Evolutionary conservation across 2,329 filamentous ascomycete species (phyloP).

Genomic region (Grosmannia penicillata): DNA sequence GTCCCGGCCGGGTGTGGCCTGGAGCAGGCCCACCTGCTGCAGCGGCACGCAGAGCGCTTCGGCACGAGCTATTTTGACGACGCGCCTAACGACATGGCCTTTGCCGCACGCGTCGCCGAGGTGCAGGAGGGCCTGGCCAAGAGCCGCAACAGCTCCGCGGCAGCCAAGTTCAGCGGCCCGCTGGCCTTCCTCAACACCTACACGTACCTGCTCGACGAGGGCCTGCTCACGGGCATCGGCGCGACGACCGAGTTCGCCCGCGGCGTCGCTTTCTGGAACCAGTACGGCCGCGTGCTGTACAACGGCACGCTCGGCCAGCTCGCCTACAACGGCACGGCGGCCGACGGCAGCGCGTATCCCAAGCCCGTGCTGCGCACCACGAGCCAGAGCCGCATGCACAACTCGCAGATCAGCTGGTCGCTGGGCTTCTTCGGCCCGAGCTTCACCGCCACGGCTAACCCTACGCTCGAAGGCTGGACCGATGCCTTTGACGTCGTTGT

Average conservation of each 20-base stretch:
- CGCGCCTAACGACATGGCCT: slow-evolving; percentile 30
- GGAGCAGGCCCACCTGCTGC: slow-evolving; percentile 36
- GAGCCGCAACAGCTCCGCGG: slow-evolving; percentile 2
- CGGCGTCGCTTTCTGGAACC: slow-evolving; percentile 37
- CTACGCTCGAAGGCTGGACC: slow-evolving; percentile 22
- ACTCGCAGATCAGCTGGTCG: slow-evolving; percentile 37
- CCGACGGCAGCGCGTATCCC: slow-evolving; percentile 29
- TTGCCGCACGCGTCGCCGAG: slow-evolving; percentile 30
- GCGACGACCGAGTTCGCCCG: slow-evolving; percentile 32
- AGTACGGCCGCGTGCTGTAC: slow-evolving; percentile 37
- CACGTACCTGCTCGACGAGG: slow-evolving; percentile 27
- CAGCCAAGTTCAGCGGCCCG: slow-evolving; percentile 28
- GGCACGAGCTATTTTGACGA: slow-evolving; percentile 28
- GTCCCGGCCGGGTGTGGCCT: slow-evolving; percentile 39
- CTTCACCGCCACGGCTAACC: slow-evolving; percentile 21
- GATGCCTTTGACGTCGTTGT: slow-evolving; percentile 31
- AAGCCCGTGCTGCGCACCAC: slow-evolving; percentile 39
- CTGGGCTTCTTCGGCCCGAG: slow-evolving; percentile 36
- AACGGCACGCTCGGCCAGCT: slow-evolving; percentile 31
- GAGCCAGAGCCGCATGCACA: slow-evolving; percentile 35
- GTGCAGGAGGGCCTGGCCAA: slow-evolving; percentile 6
- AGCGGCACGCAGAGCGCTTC: slow-evolving; percentile 39
- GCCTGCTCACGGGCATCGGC: slow-evolving; percentile 31
- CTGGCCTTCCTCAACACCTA: slow-evolving; percentile 38
- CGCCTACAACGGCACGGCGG: slow-evolving; percentile 28